These are phyloP conservation scores for Umbelopsis sp. DNA, from an alignment of 371 early-diverging fungal genomes.

Conservation along the genomic window DNA sequence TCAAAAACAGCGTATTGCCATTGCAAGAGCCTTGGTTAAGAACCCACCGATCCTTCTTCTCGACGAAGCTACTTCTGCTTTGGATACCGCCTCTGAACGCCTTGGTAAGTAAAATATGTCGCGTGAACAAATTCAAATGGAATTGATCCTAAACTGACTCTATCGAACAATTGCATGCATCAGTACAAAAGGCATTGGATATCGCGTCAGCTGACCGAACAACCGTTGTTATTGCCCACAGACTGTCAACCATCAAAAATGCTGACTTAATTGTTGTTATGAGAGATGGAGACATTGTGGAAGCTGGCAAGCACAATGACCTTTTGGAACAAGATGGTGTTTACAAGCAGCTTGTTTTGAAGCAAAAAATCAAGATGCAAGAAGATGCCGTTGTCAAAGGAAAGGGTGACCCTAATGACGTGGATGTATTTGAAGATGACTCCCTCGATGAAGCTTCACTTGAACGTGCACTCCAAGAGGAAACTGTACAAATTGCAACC, in stretches of 20 bases:
- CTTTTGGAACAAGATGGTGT: slow-evolving; percentile 45
- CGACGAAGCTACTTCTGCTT: slow-evolving; percentile 67
- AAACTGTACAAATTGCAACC: slow-evolving; percentile 7
- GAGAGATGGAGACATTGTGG: slow-evolving; percentile 65
- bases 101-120: slow-evolving; percentile 20
- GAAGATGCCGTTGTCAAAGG: slow-evolving; percentile 21
- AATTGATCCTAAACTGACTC: not conserved
- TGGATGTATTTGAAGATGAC: slow-evolving; percentile 2
- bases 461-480: slow-evolving; percentile 9
- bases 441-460: slow-evolving; percentile 4
- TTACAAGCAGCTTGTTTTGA: slow-evolving; percentile 54
- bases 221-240: slow-evolving; percentile 89
- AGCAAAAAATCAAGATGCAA: slow-evolving; percentile 43
- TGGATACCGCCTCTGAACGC: slow-evolving; percentile 68
- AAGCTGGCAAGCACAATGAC: slow-evolving; percentile 68
- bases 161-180: not conserved
- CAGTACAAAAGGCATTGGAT: slow-evolving; percentile 77
- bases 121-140: not conserved
- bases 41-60: slow-evolving; percentile 60
- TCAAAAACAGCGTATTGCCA: slow-evolving; percentile 64
- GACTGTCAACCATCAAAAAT: slow-evolving; percentile 72
- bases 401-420: not conserved
- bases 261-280: slow-evolving; percentile 81
- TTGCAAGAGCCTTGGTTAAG: slow-evolving; percentile 80
- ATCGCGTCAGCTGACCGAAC: slow-evolving; percentile 71